Base-by-base conservation (phyloP, 768 basidiomycete species). In the Candolleomyces eurysporus region DNA sequence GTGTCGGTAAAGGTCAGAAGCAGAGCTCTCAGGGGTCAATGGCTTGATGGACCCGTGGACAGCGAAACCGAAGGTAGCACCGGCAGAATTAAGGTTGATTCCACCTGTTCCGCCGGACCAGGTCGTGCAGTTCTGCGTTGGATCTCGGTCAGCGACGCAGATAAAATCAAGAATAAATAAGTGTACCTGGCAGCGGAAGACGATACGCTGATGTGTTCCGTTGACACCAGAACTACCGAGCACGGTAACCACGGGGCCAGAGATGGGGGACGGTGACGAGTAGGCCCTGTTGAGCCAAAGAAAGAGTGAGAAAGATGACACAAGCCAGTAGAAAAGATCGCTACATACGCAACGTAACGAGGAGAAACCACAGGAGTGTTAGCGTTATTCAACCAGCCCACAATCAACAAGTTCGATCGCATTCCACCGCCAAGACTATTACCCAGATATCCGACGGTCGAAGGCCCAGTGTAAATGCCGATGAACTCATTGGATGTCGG, bases 131-230 rank as follows among this genome's bases (percentile, higher is more conserved):
- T 64, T 64, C 57, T 36, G 36, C 6, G 5, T 36, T 11, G 2
- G 36, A 36, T 36, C 5, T 36, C 36, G 1, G 36, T 36, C 36
- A 36, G 36, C 36, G 36, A 36, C 11, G 6, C 36, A 36, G 8
- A 36, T 36, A 8, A 1, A 36, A 2, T 36, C 8, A 5, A 36
- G 36, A 36, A 11, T 36, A 36, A 7, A 36, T 8, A 6, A 36
- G 36, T 36, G 3, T 36, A 36, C 36, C 36, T 64, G 61, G 50
- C 61, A 64, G 49, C 61, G 64, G 53, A 48, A 64, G 30, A 62
- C 57, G 21, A 64, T 62, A 8, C 64, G 61, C 39, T 64, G 64
- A 5, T 42, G 48, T n/a, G 40, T 52, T 30, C 59, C 51, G 7
- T 32, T 49, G 16, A 46, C 6, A 21, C 61, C 64, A 31, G 64